Evolutionary conservation across 2,329 filamentous ascomycete species (phyloP).

Genomic region (Clarireedia hainanense): DNA sequence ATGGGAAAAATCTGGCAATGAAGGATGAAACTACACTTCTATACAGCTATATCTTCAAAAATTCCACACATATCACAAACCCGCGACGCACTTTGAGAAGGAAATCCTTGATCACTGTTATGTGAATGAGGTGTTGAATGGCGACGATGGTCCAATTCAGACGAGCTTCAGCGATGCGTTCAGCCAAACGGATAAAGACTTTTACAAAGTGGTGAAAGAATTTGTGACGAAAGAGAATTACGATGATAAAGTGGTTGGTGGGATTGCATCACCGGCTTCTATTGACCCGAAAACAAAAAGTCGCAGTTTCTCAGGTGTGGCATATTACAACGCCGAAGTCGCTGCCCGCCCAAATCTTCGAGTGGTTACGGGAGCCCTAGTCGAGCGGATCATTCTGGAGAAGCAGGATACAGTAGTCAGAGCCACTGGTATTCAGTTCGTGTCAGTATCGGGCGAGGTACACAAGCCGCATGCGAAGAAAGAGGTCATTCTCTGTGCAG

Average conservation of each 20-base stretch:
- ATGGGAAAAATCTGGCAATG: slow-evolving; percentile 35
- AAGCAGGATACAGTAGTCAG: neutral
- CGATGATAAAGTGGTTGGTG: slow-evolving; percentile 29
- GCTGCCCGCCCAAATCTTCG: slow-evolving; percentile 53
- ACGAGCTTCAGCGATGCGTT: slow-evolving; percentile 6
- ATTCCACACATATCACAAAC: slow-evolving; percentile 18
- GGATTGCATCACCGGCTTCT: slow-evolving; percentile 19
- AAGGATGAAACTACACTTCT: slow-evolving; percentile 33
- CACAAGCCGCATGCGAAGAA: slow-evolving; percentile 14
- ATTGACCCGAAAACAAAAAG: slow-evolving; percentile 16
- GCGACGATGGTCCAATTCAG: slow-evolving; percentile 10
- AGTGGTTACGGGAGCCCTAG: slow-evolving; percentile 77
- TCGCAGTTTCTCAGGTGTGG: slow-evolving; percentile 17
- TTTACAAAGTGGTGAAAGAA: slow-evolving; percentile 10
- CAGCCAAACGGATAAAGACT: slow-evolving; percentile 8
- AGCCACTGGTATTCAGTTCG: slow-evolving; percentile 9
- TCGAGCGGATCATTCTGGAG: slow-evolving; percentile 52
- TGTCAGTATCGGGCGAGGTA: neutral
- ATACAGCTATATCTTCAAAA: slow-evolving; percentile 35
- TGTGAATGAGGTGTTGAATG: slow-evolving; percentile 5
- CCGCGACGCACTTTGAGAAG: slow-evolving; percentile 8
- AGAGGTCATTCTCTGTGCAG: slow-evolving; percentile 27
- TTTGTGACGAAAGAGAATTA: slow-evolving; percentile 26
- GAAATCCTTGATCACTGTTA: neutral
- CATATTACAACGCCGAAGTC: slow-evolving; percentile 17